Evolutionary conservation across 306 rosid genomes (phyloP), one percentile per base, ranked within the genome.

Genomic region (cucumber (Cucumis sativus)): DNA sequence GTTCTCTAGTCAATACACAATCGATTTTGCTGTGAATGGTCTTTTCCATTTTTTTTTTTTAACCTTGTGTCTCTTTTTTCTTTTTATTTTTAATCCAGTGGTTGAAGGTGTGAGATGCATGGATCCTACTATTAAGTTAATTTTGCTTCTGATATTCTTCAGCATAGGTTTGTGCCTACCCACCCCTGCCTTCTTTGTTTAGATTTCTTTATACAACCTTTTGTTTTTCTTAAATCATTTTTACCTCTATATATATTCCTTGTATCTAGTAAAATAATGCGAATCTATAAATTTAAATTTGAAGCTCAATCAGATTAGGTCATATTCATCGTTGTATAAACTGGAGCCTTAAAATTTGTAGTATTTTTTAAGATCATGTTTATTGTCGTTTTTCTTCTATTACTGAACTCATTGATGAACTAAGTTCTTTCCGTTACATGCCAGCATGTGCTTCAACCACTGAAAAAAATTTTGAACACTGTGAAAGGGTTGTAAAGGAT

Each of bases 401-500:
- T 60, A n/a, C 56, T 18, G 20, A 40, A 30, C 37, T 76, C 8
- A 17, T 76, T 59, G 60, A 11, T 77, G 59, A 45, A 40, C 49
- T 52, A 23, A 74, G 74, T 64, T 82, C 75, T 51, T 41, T 23
- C 11, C 65, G 5, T 41, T 54, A 4, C 60, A 86, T 88, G 62
- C 54, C 60, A 78, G 96, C 45, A 78, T 84, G 80, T 84, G 89
- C 80, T 58, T 84, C 87, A 79, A 39, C 85, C 30, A 60, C 77
- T 4, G 79, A 63, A 60, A 54, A 78, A 79, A 91, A 86, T 69
- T 92, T 79, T 78, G 90, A 75, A 77, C 80, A 58, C 18, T 96
- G 99, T 72, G 88, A 96, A 49, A 80, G 85, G 79, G 89, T 86
- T 82, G 99, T 96, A 0, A 87, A 67, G 85, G 86, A 71, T 67